Conservation (phyloP, 495 filamentous ascomycete genomes). For the Podospora comata region DNA sequence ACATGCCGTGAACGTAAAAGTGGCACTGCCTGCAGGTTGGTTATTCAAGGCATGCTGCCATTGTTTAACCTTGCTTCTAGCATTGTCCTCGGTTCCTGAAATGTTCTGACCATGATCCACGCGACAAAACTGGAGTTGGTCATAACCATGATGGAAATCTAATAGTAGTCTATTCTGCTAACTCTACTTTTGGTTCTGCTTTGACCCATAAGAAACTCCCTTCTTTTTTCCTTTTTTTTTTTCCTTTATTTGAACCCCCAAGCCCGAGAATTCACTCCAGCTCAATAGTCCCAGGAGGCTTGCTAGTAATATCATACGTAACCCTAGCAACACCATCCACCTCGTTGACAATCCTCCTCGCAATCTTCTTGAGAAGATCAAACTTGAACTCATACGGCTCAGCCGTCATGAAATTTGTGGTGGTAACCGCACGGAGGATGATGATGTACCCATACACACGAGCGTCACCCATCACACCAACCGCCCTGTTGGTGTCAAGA, state of each 20-base stretch:
- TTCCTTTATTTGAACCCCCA: not conserved
- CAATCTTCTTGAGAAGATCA: slow-evolving; percentile 66
- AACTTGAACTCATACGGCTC: slow-evolving; percentile 62
- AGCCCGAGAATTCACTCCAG: slow-evolving; percentile 16
- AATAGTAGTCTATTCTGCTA: not conserved
- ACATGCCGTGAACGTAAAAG: not conserved
- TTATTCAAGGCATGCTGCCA: too few species aligned
- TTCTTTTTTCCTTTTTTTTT: not conserved
- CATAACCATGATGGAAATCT: too few species aligned
- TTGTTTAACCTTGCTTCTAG: too few species aligned
- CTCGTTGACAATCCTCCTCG: slow-evolving; percentile 77
- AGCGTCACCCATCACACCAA: slow-evolving; percentile 61
- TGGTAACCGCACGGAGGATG: slow-evolving; percentile 67
- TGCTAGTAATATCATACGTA: slow-evolving; percentile 64
- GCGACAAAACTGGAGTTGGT: too few species aligned
- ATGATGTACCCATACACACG: slow-evolving; percentile 47
- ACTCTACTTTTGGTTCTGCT: not conserved
- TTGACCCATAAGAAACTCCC: not conserved
- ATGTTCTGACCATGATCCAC: too few species aligned
- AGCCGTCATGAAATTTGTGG: slow-evolving; percentile 76
- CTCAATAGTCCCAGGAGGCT: slow-evolving; percentile 60
- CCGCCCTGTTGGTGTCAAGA: slow-evolving; percentile 62
- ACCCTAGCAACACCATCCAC: slow-evolving; percentile 58
- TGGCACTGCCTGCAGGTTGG: too few species aligned
- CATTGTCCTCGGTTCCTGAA: not conserved